A percentile compares a stretch with the other conserved stretches of the same genome.
Evolutionary conservation across 2,329 filamentous ascomycete genomes (phyloP).

Genomic region (Fusarium citri): DNA sequence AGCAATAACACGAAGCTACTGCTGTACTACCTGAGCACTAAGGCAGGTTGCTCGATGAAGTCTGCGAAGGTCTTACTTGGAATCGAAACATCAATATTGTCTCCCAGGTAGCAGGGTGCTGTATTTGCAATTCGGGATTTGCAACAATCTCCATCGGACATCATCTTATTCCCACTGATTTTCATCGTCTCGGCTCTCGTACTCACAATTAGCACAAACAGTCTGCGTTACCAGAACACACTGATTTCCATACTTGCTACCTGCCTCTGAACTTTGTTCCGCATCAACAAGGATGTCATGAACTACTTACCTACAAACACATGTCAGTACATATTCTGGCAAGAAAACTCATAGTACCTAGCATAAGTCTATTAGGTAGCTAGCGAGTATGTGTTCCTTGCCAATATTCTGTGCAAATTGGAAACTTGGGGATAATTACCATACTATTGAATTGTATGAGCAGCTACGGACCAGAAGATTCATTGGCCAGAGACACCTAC

Average conservation of each 20-base stretch:
- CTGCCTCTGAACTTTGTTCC: neutral
- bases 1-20: neutral
- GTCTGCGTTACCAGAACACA: neutral
- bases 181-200: neutral
- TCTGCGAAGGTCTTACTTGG: neutral
- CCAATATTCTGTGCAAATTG: neutral
- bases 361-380: neutral
- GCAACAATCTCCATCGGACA: neutral
- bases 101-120: neutral
- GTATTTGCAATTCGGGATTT: neutral
- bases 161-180: neutral
- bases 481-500: neutral
- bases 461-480: neutral
- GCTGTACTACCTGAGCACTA: neutral
- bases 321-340: neutral
- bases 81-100: neutral
- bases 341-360: neutral
- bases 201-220: neutral
- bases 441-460: neutral
- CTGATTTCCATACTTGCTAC: neutral
- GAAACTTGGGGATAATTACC: neutral
- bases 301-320: neutral
- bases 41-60: neutral
- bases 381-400: neutral
- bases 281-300: neutral